A percentile compares a stretch with the other conserved stretches of the same genome.
Evolutionary conservation across 2,329 filamentous ascomycete genomes (phyloP).

Genomic region (Coleophoma cylindrospora): DNA sequence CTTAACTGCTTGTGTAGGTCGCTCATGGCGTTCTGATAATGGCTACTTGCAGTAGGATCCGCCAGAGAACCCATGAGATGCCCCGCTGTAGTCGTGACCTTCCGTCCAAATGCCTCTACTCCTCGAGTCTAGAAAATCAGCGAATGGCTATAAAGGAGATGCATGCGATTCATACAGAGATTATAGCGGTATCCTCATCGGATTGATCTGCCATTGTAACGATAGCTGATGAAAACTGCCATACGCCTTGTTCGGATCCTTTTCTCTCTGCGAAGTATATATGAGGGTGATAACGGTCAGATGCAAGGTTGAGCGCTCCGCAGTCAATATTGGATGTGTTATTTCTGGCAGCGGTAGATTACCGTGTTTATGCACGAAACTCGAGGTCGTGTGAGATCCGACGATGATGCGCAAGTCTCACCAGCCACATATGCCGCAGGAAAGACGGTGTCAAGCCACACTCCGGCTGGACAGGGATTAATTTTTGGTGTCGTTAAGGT

Average conservation of each 20-base stretch:
- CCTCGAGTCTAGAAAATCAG: conserved; percentile 64
- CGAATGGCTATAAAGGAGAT: neutral
- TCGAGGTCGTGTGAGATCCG: conserved; percentile 6
- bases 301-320: no score
- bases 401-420: conserved; percentile 5
- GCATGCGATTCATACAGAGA: conserved; percentile 23
- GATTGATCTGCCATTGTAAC: conserved; percentile 21
- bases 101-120: conserved; percentile 87
- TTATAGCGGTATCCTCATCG: conserved; percentile 25
- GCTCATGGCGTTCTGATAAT: conserved; percentile 83
- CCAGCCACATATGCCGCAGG: neutral
- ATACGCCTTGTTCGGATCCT: conserved; percentile 13
- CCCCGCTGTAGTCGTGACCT: conserved; percentile 88
- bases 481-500: neutral
- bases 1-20: conserved; percentile 87
- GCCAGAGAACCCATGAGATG: conserved; percentile 73
- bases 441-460: no score
- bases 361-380: neutral
- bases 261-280: no score
- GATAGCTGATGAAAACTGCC: conserved; percentile 25
- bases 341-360: neutral
- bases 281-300: no score
- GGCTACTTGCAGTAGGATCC: conserved; percentile 50
- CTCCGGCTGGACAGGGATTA: conserved; percentile 3
- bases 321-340: neutral